Evolutionary conservation across 2,329 filamentous ascomycete species (phyloP).

Genomic region (Allantophomopsis lycopodina): DNA sequence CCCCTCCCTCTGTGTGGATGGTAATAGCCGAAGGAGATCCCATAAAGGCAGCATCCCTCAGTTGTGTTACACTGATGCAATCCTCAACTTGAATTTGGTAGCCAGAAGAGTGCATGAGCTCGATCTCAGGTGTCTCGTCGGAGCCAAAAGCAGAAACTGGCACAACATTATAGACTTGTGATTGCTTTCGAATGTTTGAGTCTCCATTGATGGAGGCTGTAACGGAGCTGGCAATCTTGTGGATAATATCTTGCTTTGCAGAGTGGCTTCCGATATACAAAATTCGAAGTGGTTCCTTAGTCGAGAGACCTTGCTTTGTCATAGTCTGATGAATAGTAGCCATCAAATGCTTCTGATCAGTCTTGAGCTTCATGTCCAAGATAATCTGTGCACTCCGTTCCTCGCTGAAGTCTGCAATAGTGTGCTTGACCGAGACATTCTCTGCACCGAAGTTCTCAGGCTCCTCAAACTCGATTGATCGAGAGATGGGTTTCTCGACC

Average conservation of each 20-base stretch:
- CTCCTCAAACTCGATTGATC: conserved; percentile 32
- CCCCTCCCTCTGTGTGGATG: conserved; percentile 14
- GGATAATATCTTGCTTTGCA: conserved; percentile 25
- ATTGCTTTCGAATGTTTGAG: conserved; percentile 17
- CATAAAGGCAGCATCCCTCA: conserved; percentile 14
- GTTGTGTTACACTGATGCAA: conserved; percentile 24
- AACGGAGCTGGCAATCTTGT: conserved; percentile 33
- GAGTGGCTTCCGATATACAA: conserved; percentile 32
- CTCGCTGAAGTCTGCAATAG: conserved; percentile 27
- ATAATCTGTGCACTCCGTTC: conserved; percentile 23
- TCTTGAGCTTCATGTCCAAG: conserved; percentile 16
- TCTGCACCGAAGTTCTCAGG: conserved; percentile 20
- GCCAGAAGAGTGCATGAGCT: conserved; percentile 35
- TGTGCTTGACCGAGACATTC: conserved; percentile 31
- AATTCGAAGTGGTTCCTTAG: conserved; percentile 30
- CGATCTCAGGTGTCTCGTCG: conserved; percentile 29
- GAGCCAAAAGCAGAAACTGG: conserved; percentile 34
- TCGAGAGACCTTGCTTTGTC: conserved; percentile 28
- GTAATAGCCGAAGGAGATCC: conserved; percentile 21
- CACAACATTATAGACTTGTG: conserved; percentile 35
- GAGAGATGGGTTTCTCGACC: conserved; percentile 12
- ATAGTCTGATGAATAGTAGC: conserved; percentile 33
- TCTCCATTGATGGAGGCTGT: conserved; percentile 22
- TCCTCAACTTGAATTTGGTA: conserved; percentile 36
- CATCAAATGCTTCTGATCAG: conserved; percentile 22